Conservation (phyloP, 2,329 filamentous ascomycete species). For the Colletotrichum agaves region DNA sequence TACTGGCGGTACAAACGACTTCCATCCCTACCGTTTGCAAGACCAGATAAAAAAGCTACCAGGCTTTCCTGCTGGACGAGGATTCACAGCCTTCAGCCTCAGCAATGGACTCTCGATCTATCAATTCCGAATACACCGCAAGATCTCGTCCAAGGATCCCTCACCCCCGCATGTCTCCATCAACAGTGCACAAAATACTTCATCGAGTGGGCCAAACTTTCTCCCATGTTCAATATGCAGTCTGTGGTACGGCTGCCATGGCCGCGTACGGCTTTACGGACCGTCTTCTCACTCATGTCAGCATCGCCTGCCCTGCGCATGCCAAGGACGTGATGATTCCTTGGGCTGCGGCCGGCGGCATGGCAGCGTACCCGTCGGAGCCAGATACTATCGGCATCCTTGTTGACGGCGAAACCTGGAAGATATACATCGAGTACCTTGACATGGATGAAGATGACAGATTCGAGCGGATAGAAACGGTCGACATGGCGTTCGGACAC, state of each 20-base stretch:
- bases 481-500: conserved; percentile 35
- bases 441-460: conserved; percentile 32
- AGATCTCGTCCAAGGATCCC: not conserved
- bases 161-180: conserved; percentile 40
- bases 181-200: conserved; percentile 52
- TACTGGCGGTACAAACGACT: conserved; percentile 4
- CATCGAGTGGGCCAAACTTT: conserved; percentile 51
- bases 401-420: conserved; percentile 47
- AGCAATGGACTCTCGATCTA: not conserved
- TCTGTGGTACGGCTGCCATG: conserved; percentile 58
- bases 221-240: conserved; percentile 56
- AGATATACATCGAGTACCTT: conserved; percentile 52
- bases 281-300: conserved; percentile 47
- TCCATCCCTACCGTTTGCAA: not conserved
- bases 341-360: conserved; percentile 53
- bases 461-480: conserved; percentile 45
- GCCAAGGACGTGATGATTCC: conserved; percentile 49
- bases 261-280: conserved; percentile 53
- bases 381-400: conserved; percentile 57
- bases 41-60: not conserved
- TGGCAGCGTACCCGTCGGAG: conserved; percentile 44
- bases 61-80: not conserved
- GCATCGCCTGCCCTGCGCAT: conserved; percentile 53
- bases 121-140: not conserved
- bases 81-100: not conserved